A percentile compares a stretch with the other conserved stretches of the same genome.
Conservation (phyloP, 768 basidiomycete genomes). For the Xanthoconium purpureum region DNA sequence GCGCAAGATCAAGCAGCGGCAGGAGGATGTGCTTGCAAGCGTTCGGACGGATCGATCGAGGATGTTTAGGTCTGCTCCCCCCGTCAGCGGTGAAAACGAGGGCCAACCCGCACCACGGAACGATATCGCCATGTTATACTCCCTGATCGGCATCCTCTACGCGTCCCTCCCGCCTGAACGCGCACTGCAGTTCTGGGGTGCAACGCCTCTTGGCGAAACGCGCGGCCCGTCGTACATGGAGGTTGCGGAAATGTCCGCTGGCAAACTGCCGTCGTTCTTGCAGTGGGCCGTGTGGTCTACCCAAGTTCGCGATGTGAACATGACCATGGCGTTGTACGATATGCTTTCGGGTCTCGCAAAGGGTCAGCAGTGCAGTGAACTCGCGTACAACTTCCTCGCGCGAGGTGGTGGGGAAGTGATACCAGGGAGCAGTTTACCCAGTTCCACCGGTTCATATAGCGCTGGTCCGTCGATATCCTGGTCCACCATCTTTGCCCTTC, state of each 20-base stretch:
- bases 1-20: conserved; percentile 82
- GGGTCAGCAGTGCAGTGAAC: conserved; percentile 80
- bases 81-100: conserved; percentile 42
- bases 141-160: conserved; percentile 81
- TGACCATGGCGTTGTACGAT: conserved; percentile 80
- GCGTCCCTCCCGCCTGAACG: conserved; percentile 68
- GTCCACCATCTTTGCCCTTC: conserved; percentile 66
- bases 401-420: conserved; percentile 70
- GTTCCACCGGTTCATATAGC: conserved; percentile 34
- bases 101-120: conserved; percentile 60
- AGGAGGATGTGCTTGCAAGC: conserved; percentile 79
- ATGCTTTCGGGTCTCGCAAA: conserved; percentile 85
- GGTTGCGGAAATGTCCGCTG: conserved; percentile 55
- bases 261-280: conserved; percentile 70
- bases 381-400: conserved; percentile 86
- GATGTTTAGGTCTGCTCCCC: conserved; percentile 40
- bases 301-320: conserved; percentile 64
- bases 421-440: conserved; percentile 52
- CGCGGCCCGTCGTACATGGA: conserved; percentile 53
- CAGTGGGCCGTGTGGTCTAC: conserved; percentile 92
- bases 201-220: conserved; percentile 44
- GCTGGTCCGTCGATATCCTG: conserved; percentile 68
- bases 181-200: conserved; percentile 85
- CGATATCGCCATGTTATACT: conserved; percentile 82
- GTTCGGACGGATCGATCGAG: conserved; percentile 63